Base-by-base conservation (phyloP, 1,284 basidiomycete species). In the Anthracocystis panici-leucophaei region DNA sequence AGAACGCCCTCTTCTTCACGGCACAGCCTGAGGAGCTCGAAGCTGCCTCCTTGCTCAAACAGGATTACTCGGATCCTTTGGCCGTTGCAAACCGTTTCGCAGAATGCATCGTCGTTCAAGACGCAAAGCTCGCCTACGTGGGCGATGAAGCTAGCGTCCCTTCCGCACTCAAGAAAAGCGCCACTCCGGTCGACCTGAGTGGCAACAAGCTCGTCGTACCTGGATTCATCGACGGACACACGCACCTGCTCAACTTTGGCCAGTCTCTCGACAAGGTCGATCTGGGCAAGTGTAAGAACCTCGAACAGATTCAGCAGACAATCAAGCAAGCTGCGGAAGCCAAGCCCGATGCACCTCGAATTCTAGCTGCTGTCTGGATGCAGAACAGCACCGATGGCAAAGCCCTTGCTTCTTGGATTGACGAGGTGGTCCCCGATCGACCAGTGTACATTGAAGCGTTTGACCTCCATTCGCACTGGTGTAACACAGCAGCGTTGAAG, bases 211-310 rank as follows among this genome's bases (percentile, higher is more conserved):
- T 77, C 25, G 66, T 74, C 38, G 67, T 77, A 5, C 75, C 75
- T 9, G 71, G 63, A 29, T 77, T 77, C 56, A 68, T 77, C 51
- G 75, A 77, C 41, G 71, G 49, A 6, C 75, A 77, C 49, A 61
- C 62, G 14, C 75, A 77, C 57, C n/a, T 77, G 41, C 65, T 74
- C 56, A 65, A 59, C 56, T 67, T 73, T 29, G 75, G 75, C 5
- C 59, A 73, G 21, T 73, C 70, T 7, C 71, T 77, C 31, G 70
- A 77, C 60, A 77, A 77, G 51, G 46, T 73, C 23, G 70, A 77
- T 41, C 35, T 77, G 23, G 52, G 57, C 55, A 60, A 59, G 14
- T 77, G 75, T 65, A 73, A 64, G 54, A 64, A 55, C 14, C 62
- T 77, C 60, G 58, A 55, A 11, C 58, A 77, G 27, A 74, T 77